Conservation (phyloP, 2,329 filamentous ascomycete species). For the Cercospora nicotianae region DNA sequence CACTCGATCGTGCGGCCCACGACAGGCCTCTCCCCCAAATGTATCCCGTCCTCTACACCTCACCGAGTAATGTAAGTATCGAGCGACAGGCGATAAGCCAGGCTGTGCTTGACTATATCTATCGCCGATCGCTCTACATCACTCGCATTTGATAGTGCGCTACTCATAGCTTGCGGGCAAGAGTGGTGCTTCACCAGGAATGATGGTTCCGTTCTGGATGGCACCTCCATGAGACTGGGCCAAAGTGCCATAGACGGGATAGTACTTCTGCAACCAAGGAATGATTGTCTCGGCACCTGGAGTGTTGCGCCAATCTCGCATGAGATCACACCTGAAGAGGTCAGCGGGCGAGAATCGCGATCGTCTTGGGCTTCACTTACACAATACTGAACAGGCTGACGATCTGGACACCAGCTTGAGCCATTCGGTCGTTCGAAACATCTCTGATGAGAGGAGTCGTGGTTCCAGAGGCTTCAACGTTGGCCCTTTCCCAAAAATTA, state of each 20-base stretch:
- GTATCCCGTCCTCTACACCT: too few species aligned
- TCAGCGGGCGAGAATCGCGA: background rate
- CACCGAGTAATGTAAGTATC: too few species aligned
- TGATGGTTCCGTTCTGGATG: slow-evolving; percentile 59
- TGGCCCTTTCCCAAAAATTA: slow-evolving; percentile 46
- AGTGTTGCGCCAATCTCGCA: slow-evolving; percentile 67
- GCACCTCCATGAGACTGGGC: slow-evolving; percentile 63
- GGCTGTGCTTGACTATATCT: background rate
- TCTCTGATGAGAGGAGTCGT: slow-evolving; percentile 61
- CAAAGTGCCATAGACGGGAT: slow-evolving; percentile 64
- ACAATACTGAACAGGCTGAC: slow-evolving; percentile 64
- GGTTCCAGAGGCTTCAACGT: slow-evolving; percentile 70
- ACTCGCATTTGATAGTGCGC: background rate
- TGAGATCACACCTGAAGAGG: slow-evolving; percentile 56
- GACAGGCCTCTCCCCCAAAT: too few species aligned
- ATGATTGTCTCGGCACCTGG: slow-evolving; percentile 57
- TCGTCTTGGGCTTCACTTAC: background rate
- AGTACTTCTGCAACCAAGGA: slow-evolving; percentile 64
- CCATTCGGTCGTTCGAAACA: slow-evolving; percentile 67
- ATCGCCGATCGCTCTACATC: background rate
- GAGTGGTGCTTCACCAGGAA: slow-evolving; percentile 54
- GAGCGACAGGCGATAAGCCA: background rate
- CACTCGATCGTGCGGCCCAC: too few species aligned
- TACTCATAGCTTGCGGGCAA: slow-evolving; percentile 19
- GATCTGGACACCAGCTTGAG: slow-evolving; percentile 64